phyloP scores from a whole-genome alignment of 257 asterid species.

The Nicotiana benthamiana region DNA sequence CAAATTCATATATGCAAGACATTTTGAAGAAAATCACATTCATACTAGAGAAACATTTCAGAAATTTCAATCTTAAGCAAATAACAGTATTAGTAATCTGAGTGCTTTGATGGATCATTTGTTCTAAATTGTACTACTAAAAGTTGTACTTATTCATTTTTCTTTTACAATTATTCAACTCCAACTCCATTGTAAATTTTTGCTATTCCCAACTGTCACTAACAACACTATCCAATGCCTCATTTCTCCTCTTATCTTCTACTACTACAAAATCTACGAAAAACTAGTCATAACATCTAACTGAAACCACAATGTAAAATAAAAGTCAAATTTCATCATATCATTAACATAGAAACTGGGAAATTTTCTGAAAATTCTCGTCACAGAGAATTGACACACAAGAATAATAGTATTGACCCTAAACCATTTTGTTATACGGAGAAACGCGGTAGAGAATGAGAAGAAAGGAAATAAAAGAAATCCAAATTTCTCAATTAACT shows the following conservation, averaged over 20 bases:
- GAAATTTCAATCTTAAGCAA: not conserved
- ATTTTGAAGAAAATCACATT: not conserved
- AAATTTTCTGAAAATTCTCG: not conserved
- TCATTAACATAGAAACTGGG: not conserved
- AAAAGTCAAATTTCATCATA: not conserved
- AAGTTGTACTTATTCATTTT: not conserved
- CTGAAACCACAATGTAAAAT: too few species aligned
- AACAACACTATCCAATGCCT: too few species aligned
- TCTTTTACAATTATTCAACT: not conserved
- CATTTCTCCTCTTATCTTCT: not conserved
- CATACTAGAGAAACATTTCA: not conserved
- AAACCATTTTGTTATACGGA: constrained; percentile 1
- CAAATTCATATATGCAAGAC: too few species aligned
- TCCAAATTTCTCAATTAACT: not conserved
- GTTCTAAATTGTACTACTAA: too few species aligned
- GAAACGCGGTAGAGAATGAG: constrained; percentile 5
- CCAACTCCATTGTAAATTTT: not conserved
- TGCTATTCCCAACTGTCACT: not conserved
- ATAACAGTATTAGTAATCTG: not conserved
- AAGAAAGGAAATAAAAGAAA: too few species aligned
- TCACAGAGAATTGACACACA: too few species aligned
- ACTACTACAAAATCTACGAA: not conserved
- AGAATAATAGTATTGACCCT: not conserved
- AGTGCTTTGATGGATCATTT: too few species aligned
- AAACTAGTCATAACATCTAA: not conserved